Percentiles rank a stretch among this genome's conserved stretches.
Evolutionary conservation across 202 grass and related monocot genomes (phyloP).

Genomic region (Panicum virgatum): DNA sequence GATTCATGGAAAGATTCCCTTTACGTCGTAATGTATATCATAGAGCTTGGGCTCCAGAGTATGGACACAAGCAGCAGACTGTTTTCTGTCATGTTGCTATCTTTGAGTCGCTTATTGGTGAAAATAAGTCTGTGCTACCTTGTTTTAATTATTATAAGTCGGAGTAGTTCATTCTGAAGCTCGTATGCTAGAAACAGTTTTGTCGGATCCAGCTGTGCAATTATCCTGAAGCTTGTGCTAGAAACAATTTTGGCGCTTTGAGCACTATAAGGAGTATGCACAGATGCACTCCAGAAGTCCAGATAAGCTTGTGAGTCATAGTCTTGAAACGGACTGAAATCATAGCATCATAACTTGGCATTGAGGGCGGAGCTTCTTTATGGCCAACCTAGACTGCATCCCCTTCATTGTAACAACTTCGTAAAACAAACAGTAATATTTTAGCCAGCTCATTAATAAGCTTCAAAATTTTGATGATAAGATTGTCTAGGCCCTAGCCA

Average conservation of each 20-base stretch:
- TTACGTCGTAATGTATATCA: conserved; percentile 9
- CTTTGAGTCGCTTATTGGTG: conserved; percentile 17
- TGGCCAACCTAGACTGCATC: background rate
- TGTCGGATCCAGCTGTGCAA: background rate
- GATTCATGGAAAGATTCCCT: conserved; percentile 11
- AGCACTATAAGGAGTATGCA: background rate
- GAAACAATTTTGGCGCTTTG: background rate
- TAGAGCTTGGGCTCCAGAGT: background rate
- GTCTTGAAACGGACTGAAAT: background rate
- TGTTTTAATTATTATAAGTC: background rate
- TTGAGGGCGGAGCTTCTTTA: background rate
- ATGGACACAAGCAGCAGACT: conserved; percentile 3
- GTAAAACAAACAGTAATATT: background rate
- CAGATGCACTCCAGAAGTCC: too few species aligned
- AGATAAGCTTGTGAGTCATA: conserved; percentile 15
- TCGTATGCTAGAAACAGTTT: background rate
- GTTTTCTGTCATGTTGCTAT: conserved; percentile 16
- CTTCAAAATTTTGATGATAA: too few species aligned
- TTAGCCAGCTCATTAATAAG: too few species aligned
- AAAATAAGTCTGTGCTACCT: conserved; percentile 19
- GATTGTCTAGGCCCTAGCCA: too few species aligned
- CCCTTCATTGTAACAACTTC: too few species aligned
- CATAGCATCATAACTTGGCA: background rate
- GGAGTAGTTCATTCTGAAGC: background rate
- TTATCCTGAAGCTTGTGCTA: background rate